Percentiles rank a stretch among this genome's conserved stretches.
phyloP scores from a whole-genome alignment of 1,284 basidiomycete species.

The Golubevia pallescens region DNA sequence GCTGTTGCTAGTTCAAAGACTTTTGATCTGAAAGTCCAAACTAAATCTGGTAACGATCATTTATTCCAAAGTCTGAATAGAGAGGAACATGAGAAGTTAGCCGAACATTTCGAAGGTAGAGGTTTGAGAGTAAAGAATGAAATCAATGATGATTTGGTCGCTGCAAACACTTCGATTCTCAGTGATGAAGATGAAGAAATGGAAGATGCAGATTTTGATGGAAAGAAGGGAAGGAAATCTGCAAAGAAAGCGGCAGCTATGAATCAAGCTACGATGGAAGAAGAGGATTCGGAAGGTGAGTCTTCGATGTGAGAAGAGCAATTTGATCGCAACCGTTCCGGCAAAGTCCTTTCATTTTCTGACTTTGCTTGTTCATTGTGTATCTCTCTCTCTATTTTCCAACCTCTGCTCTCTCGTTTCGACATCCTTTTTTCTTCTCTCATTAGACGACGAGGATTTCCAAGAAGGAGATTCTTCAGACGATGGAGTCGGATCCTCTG shows the following conservation, averaged over 20 bases:
- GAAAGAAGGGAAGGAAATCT: conserved; percentile 6
- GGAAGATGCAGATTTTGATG: conserved; percentile 24
- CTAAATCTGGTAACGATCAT: conserved; percentile 45
- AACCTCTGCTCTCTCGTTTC: background rate
- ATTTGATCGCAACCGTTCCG: too few relatives aligned
- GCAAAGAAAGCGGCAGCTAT: background rate
- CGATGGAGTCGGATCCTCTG: conserved; percentile 26
- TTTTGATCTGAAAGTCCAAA: conserved; percentile 53
- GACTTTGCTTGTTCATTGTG: conserved; percentile 8
- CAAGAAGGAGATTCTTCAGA: conserved; percentile 40
- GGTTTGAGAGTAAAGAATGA: conserved; percentile 62
- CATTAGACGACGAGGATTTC: conserved; percentile 57
- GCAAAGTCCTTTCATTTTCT: too few relatives aligned
- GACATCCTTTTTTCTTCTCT: background rate
- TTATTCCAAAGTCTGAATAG: conserved; percentile 55
- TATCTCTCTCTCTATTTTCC: background rate
- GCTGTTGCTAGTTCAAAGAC: conserved; percentile 56
- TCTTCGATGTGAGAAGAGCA: background rate
- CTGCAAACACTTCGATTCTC: conserved; percentile 30
- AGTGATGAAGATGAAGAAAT: conserved; percentile 56
- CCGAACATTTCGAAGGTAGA: conserved; percentile 46
- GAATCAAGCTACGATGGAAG: conserved; percentile 18
- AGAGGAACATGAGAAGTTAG: conserved; percentile 56
- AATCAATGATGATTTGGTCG: conserved; percentile 48
- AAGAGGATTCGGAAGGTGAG: conserved; percentile 44